Evolutionary conservation across 495 filamentous ascomycete genomes (phyloP).

Genomic region (Elasticomyces elasticus): DNA sequence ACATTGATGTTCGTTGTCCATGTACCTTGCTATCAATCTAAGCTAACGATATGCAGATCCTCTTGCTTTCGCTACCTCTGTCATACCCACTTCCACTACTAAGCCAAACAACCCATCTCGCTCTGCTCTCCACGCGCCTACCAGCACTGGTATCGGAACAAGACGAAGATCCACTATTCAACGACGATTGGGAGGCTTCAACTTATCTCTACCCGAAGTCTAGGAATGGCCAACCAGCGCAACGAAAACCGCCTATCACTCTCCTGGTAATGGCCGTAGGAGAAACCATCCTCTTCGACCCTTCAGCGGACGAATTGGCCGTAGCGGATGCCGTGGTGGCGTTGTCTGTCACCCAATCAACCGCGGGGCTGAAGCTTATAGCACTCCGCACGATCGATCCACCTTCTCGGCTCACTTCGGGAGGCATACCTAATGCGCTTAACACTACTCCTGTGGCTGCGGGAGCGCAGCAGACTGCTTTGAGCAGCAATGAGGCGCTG

Average conservation of each 20-base stretch:
- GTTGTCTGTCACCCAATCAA: conserved; percentile 25
- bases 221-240: not conserved
- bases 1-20: conserved; percentile 67
- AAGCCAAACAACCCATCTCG: conserved; percentile 86
- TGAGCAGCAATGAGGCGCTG: conserved; percentile 31
- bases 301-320: conserved; percentile 75
- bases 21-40: conserved; percentile 1
- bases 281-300: conserved; percentile 88
- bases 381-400: conserved; percentile 60
- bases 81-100: conserved; percentile 89
- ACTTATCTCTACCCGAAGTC: conserved; percentile 60
- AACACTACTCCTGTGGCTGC: conserved; percentile 57
- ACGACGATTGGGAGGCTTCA: conserved; percentile 91
- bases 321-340: conserved; percentile 84
- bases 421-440: conserved; percentile 57
- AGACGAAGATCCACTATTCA: conserved; percentile 94
- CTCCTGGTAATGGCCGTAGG: conserved; percentile 80
- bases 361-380: conserved; percentile 28
- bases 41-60: conserved; percentile 48
- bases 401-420: conserved; percentile 58
- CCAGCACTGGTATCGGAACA: conserved; percentile 71
- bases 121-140: conserved; percentile 78
- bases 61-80: conserved; percentile 82
- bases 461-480: conserved; percentile 30
- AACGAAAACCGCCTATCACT: conserved; percentile 63